phyloP scores from a whole-genome alignment of 768 basidiomycete genomes.

The Agrocybe praecox region DNA sequence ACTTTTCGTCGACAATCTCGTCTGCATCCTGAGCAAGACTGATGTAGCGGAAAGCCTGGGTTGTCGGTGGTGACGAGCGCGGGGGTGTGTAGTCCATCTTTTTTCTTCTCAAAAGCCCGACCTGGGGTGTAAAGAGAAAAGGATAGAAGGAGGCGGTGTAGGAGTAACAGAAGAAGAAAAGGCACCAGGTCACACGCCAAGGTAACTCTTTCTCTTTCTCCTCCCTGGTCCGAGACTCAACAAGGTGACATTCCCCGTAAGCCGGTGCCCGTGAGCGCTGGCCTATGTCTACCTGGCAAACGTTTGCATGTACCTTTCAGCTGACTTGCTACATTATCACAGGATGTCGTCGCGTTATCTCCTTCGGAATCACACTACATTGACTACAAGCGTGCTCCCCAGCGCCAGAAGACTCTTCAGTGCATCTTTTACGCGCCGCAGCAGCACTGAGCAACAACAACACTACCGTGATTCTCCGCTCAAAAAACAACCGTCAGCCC shows the following conservation, averaged over 20 bases:
- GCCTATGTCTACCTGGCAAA: no score
- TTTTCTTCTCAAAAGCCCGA: slow-evolving; percentile 35
- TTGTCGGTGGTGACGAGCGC: slow-evolving; percentile 14
- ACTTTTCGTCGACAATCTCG: slow-evolving; percentile 20
- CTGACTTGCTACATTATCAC: slow-evolving; percentile 3
- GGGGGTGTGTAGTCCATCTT: slow-evolving; percentile 26
- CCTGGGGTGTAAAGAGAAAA: slow-evolving; percentile 25
- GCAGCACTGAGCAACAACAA: slow-evolving; percentile 16
- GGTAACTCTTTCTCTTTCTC: slow-evolving; percentile 4
- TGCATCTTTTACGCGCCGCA: neutral
- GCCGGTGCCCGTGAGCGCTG: no score
- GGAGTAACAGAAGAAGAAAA: slow-evolving; percentile 2
- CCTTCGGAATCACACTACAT: slow-evolving; percentile 5
- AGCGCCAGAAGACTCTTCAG: neutral
- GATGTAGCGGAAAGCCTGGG: slow-evolving; percentile 20
- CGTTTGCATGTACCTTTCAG: slow-evolving; percentile 1
- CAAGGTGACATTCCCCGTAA: neutral
- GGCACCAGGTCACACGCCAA: slow-evolving; percentile 15
- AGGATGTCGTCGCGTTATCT: slow-evolving; percentile 17
- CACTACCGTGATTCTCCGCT: slow-evolving; percentile 11
- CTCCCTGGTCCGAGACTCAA: neutral
- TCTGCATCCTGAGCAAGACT: slow-evolving; percentile 22
- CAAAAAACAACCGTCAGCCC: slow-evolving; percentile 41
- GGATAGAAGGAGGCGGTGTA: slow-evolving; percentile 3
- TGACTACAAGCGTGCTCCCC: neutral